Evolutionary conservation across 192 early-diverging fungal genomes (phyloP), one percentile per base, ranked within the genome.

Genomic region (Chytriomyces hyalinus): DNA sequence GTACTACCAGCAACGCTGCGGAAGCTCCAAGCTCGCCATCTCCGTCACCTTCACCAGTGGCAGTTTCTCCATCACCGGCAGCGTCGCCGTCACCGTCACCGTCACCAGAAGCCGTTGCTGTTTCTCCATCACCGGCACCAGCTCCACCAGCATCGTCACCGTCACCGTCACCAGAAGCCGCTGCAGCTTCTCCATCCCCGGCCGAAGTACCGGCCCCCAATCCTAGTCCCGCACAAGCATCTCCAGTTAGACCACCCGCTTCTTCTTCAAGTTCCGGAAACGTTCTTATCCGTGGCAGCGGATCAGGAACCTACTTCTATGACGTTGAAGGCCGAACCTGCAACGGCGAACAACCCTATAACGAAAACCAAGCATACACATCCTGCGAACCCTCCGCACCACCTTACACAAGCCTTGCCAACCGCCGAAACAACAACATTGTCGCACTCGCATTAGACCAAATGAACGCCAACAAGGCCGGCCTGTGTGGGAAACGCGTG

Each of bases 401-500:
- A 45, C 60, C 60, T 9, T 73, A 73, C 60, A 43, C 8, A n/a
- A 73, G 47, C 6, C 60, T 73, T 7, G 28, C 22, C 13, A 6
- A 20, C 17, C 72, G 45, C 26, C 44, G 46, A 46, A 46, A 61
- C 53, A 73, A 73, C 61, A 10, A 44, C 44, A 73, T 73, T 59
- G 72, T 73, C 9, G 72, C 72, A 8, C 53, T 73, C 7, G 72
- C 72, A 9, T 1, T 73, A 9, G 72, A 73, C 45, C 72, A 73
- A 63, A 43, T 73, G 59, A 62, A 20, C 26, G 61, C 44, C 6
- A 61, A 73, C 61, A 73, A 73, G 44, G 72, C 53, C 13, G 45
- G n/a, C 22, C 61, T 73, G 51, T 73, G 72, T 47, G 72, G 72
- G 8, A 73, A 73, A 46, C 53, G 72, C 15, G 72, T 73, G 6